A percentile compares a stretch with the other conserved stretches of the same genome.
phyloP scores from a whole-genome alignment of 345 rosid genomes.

The Toxicodendron radicans region DNA sequence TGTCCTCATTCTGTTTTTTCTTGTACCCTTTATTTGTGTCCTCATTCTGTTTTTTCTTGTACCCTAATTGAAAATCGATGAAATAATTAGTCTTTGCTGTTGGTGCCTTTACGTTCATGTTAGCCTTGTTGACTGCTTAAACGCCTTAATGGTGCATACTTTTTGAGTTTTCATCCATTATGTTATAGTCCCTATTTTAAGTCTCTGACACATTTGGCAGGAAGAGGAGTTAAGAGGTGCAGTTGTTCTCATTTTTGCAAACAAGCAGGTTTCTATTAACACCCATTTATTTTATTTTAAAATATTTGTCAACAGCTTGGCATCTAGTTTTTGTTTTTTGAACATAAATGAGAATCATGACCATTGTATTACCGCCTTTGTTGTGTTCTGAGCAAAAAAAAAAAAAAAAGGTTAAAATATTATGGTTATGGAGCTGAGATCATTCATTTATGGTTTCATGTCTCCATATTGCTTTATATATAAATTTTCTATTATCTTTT shows the following conservation, averaged over 20 bases:
- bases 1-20: neutral
- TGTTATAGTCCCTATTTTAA: neutral
- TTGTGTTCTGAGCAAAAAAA: neutral
- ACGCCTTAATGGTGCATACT: neutral
- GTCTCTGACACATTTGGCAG: slow-evolving; percentile 33
- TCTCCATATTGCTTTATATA: neutral
- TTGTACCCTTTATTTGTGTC: neutral
- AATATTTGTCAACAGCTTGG: neutral
- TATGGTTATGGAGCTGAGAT: neutral
- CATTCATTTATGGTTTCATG: neutral
- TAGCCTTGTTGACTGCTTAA: neutral
- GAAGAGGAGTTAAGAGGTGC: slow-evolving; percentile 74
- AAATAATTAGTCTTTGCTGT: neutral
- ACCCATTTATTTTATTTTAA: neutral
- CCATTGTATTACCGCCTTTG: neutral
- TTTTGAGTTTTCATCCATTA: neutral
- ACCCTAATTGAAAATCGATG: neutral
- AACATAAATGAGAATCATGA: neutral
- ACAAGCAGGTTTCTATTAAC: slow-evolving; percentile 56
- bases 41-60: neutral
- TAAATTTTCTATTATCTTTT: neutral
- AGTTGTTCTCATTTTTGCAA: slow-evolving; percentile 63
- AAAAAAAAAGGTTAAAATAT: neutral
- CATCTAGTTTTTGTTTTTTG: neutral
- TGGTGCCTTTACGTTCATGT: neutral